A percentile compares a stretch with the other conserved stretches of the same genome.
Evolutionary conservation across 2,329 filamentous ascomycete genomes (phyloP).

Genomic region (Cordyceps tenuipes): DNA sequence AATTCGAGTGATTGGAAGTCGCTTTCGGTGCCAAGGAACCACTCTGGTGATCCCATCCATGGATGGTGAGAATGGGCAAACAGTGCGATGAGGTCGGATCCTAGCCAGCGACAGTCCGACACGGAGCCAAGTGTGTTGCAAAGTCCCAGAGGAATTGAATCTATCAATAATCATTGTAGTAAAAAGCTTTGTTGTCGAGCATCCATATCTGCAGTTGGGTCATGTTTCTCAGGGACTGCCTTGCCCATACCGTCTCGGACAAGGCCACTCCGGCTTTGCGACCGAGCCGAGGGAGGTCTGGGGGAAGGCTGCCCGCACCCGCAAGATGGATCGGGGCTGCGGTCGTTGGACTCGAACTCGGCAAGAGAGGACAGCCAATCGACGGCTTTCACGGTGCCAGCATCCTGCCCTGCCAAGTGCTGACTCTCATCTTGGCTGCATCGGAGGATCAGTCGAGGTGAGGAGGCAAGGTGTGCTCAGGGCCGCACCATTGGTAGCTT

Average conservation of each 20-base stretch:
- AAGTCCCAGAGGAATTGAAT: too few relatives aligned
- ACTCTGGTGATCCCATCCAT: background rate
- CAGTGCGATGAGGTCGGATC: background rate
- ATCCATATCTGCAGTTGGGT: too few relatives aligned
- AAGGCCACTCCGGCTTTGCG: background rate
- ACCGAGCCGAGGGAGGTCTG: background rate
- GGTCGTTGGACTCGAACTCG: background rate
- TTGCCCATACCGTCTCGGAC: background rate
- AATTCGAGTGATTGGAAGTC: background rate
- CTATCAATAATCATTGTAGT: too few relatives aligned
- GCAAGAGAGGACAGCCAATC: background rate
- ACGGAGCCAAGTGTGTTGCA: background rate
- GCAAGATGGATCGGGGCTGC: background rate
- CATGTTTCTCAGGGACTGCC: background rate
- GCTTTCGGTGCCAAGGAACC: background rate
- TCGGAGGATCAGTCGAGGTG: background rate
- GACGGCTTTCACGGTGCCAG: too few relatives aligned
- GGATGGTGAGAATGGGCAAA: background rate
- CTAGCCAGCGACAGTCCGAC: background rate
- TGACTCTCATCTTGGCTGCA: conserved; percentile 4
- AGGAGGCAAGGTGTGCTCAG: background rate
- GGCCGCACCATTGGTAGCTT: background rate
- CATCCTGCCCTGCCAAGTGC: background rate
- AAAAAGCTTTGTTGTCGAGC: too few relatives aligned
- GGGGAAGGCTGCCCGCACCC: background rate